Evolutionary conservation across 495 filamentous ascomycete genomes (phyloP).

Genomic region (Neurospora terricola): DNA sequence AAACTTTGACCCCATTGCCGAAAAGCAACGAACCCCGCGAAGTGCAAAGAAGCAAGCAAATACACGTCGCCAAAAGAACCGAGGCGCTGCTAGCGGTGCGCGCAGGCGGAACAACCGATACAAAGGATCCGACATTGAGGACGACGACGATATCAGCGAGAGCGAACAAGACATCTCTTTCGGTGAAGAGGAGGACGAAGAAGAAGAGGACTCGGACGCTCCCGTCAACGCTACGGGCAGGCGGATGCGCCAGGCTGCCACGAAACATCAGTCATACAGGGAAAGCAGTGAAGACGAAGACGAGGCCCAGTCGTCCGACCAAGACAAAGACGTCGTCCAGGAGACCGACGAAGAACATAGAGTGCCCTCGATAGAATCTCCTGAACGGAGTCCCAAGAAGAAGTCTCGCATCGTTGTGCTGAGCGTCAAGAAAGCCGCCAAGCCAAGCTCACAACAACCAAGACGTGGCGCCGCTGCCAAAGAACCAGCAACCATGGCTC

Average conservation of each 20-base stretch:
- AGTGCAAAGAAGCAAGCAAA: slow-evolving; percentile 28
- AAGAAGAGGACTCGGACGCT: slow-evolving; percentile 51
- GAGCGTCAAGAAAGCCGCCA: slow-evolving; percentile 8
- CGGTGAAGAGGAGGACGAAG: slow-evolving; percentile 44
- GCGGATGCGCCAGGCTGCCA: slow-evolving; percentile 54
- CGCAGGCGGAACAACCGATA: slow-evolving; percentile 38
- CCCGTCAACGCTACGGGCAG: slow-evolving; percentile 60
- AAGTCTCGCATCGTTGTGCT: slow-evolving; percentile 23
- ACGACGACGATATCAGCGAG: slow-evolving; percentile 49
- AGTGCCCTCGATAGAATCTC: background rate
- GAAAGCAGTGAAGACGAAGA: slow-evolving; percentile 35
- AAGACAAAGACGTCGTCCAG: slow-evolving; percentile 15
- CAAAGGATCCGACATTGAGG: slow-evolving; percentile 55
- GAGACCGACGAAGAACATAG: background rate
- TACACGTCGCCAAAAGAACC: slow-evolving; percentile 20
- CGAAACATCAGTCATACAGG: slow-evolving; percentile 33
- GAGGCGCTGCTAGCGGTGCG: slow-evolving; percentile 22
- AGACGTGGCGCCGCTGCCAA: slow-evolving; percentile 14
- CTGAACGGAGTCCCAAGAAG: slow-evolving; percentile 6
- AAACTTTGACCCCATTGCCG: slow-evolving; percentile 51
- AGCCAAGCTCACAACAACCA: slow-evolving; percentile 3
- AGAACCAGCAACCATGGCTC: slow-evolving; percentile 7
- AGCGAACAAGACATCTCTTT: slow-evolving; percentile 52
- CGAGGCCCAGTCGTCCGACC: slow-evolving; percentile 21
- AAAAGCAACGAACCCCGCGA: slow-evolving; percentile 28